Percentiles rank a stretch among this genome's conserved stretches.
These are phyloP conservation scores for Hericium erinaceus DNA, from an alignment of 768 basidiomycete species.

Conservation along the genomic window DNA sequence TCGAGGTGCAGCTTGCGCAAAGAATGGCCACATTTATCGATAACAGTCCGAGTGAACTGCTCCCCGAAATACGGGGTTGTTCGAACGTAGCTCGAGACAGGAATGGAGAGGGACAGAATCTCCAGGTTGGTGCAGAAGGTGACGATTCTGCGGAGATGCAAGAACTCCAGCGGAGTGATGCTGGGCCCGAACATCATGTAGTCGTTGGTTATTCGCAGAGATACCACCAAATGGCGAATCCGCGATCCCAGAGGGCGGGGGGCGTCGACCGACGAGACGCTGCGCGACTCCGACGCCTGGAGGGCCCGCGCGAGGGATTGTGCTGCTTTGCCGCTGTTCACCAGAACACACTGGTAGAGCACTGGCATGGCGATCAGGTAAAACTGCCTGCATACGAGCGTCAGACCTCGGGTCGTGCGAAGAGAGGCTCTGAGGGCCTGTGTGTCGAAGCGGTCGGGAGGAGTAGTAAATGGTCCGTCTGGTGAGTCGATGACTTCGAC, in stretches of 20 bases:
- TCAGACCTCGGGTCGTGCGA: not conserved
- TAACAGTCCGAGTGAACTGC: not conserved
- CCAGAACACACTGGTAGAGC: not conserved
- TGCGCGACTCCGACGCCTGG: not conserved
- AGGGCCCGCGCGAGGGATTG: not conserved
- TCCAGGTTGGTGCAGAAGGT: not conserved
- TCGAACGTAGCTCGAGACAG: not conserved
- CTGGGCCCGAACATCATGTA: not conserved
- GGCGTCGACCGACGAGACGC: not conserved
- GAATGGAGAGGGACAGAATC: not conserved
- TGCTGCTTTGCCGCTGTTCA: not conserved
- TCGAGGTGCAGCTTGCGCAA: not conserved
- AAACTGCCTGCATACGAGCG: not conserved
- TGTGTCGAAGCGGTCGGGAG: not conserved
- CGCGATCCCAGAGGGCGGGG: not conserved
- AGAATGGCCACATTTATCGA: not conserved
- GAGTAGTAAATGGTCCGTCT: not conserved
- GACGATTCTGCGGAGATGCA: not conserved
- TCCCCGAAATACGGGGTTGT: not conserved
- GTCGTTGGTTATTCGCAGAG: not conserved
- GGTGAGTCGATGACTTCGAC: not conserved
- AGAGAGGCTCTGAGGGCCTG: not conserved
- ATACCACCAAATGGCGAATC: not conserved
- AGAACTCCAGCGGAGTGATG: not conserved
- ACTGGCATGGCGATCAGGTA: not conserved